phyloP scores from a whole-genome alignment of 352 stramenopile genomes.

The Pythium brassicae region DNA sequence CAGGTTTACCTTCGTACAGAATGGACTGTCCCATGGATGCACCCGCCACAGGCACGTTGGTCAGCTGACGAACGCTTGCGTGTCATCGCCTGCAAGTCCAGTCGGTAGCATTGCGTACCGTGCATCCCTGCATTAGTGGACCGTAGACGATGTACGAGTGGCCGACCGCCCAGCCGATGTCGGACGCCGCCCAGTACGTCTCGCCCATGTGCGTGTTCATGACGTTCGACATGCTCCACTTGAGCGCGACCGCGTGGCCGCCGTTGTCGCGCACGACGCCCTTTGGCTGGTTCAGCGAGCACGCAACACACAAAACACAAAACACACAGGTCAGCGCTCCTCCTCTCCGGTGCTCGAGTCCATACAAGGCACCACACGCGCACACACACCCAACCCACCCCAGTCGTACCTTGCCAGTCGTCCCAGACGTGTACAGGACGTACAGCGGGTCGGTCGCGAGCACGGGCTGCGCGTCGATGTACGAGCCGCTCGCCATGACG shows the following conservation, averaged over 20 bases:
- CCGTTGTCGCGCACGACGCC: slow-evolving; percentile 76
- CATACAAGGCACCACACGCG: neutral
- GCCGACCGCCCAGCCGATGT: slow-evolving; percentile 90
- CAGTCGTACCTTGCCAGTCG: slow-evolving; percentile 37
- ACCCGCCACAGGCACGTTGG: no score
- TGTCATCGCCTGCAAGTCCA: neutral
- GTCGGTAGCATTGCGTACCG: slow-evolving; percentile 19
- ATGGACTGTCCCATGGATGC: slow-evolving; percentile 45
- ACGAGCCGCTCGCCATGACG: slow-evolving; percentile 18
- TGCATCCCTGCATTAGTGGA: slow-evolving; percentile 82
- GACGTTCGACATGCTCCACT: slow-evolving; percentile 80
- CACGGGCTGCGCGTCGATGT: slow-evolving; percentile 22
- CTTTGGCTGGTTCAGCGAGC: slow-evolving; percentile 35
- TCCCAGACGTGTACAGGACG: slow-evolving; percentile 79
- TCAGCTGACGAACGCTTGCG: no score
- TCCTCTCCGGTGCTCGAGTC: no score
- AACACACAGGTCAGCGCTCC: neutral
- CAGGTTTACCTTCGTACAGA: slow-evolving; percentile 89
- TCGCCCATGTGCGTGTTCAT: slow-evolving; percentile 72
- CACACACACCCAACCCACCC: neutral
- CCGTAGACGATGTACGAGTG: slow-evolving; percentile 89
- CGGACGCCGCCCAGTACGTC: slow-evolving; percentile 79
- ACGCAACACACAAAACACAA: neutral
- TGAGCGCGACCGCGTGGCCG: slow-evolving; percentile 80
- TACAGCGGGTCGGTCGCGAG: slow-evolving; percentile 58